Conservation (phyloP, 106 monocot genomes). For the Cymbidium sinense region DNA sequence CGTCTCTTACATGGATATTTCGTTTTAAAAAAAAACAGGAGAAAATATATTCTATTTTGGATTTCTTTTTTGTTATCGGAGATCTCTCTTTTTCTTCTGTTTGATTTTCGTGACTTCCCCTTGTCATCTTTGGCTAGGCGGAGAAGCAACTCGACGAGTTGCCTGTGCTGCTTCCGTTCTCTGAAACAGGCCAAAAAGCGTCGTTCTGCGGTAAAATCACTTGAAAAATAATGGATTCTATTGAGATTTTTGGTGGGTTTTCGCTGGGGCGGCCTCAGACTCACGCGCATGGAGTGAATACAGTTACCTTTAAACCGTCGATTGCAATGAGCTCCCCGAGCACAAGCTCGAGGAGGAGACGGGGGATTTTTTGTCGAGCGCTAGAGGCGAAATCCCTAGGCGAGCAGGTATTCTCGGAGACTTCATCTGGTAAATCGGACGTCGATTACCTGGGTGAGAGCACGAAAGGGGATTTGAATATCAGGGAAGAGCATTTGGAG, state of each 20-base stretch:
- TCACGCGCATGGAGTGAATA: slow-evolving; percentile 1
- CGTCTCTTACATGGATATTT: too few species aligned
- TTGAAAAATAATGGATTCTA: slow-evolving; percentile 31
- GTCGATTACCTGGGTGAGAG: slow-evolving; percentile 95
- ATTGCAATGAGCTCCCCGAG: slow-evolving; percentile 1
- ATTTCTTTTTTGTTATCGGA: too few species aligned
- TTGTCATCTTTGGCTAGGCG: neutral
- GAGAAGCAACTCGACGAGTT: neutral
- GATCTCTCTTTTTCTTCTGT: too few species aligned
- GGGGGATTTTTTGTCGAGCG: slow-evolving; percentile 19
- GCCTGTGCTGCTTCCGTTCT: neutral
- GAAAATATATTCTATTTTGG: too few species aligned
- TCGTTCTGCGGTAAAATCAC: neutral
- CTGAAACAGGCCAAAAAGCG: neutral
- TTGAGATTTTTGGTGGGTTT: slow-evolving; percentile 13
- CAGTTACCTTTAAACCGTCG: neutral
- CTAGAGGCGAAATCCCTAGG: slow-evolving; percentile 24
- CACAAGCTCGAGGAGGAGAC: slow-evolving; percentile 11
- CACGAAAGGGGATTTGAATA: slow-evolving; percentile 89
- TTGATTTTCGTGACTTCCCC: too few species aligned
- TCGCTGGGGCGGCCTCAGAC: slow-evolving; percentile 3
- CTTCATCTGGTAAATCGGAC: slow-evolving; percentile 63
- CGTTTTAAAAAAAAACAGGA: too few species aligned
- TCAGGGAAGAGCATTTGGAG: slow-evolving; percentile 60
- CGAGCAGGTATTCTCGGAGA: slow-evolving; percentile 69